Evolutionary conservation across 2,329 filamentous ascomycete species (phyloP), one percentile per base, ranked within the genome.

Genomic region (Ophioceras dolichostomum): DNA sequence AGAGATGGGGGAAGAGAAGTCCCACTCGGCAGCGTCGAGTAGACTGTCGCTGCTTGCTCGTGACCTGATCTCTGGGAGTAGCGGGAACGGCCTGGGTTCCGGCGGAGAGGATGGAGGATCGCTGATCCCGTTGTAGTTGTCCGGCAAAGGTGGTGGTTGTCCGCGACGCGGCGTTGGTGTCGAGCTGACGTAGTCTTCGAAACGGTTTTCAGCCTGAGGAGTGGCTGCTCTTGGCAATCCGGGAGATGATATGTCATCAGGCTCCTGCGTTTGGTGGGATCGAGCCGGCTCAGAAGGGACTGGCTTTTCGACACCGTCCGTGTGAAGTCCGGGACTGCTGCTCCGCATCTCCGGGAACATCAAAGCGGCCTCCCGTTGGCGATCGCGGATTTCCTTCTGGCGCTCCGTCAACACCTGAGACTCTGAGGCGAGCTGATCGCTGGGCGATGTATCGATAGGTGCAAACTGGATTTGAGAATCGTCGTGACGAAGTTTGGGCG

Each of bases 391-490:
- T 48, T 94, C 85, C 49, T 70, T 79, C 53, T 94, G 86, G 31
- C 76, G 73, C 26, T 88, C 83, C 0, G 86, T 94, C 34, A 94
- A 61, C 14, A 78, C 59, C 47, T 91, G 85, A 1, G 82, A 85
- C 39, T 84, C 78, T 68, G 51, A 1, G 55, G 58, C 12, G 60
- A 56, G 4, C 26, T 66, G 59, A 3, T 68, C 55, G 2, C 59
- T 60, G 0, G 67, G 64, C 0, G 78, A 74, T 10, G 76, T 74
- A 21, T 73, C 69, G 33, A 89, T 79, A 0, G 75, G 61, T 3
- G 79, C 74, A 49, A 91, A 91, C 31, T 83, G 70, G 19, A 93
- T 70, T 49, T 93, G 86, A 1, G 85, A 93, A 55, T 93, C 73
- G 43, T 94, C 75, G 47, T 94, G 86, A 24, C 82, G 74, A 20